Evolutionary conservation across 306 rosid species (phyloP).

Genomic region (Carpinus fangiana): DNA sequence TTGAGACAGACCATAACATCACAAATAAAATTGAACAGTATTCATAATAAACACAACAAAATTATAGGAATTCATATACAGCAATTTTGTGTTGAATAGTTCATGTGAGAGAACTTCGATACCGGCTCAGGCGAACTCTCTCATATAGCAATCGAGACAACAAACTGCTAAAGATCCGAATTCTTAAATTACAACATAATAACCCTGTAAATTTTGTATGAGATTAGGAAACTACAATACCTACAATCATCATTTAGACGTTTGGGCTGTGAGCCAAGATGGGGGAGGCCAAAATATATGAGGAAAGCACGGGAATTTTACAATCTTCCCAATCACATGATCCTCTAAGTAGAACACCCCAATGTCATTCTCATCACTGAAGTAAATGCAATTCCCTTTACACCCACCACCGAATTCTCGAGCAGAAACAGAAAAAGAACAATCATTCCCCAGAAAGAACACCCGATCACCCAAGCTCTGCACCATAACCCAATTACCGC

Average conservation of each 20-base stretch:
- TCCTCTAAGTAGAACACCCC: conserved; percentile 22
- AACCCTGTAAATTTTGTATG: background rate
- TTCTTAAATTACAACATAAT: background rate
- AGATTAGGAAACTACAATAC: background rate
- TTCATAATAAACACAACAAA: too few species aligned
- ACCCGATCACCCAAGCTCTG: conserved; percentile 26
- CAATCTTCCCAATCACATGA: background rate
- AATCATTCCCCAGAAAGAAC: conserved; percentile 27
- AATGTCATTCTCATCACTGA: background rate
- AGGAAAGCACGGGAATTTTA: background rate
- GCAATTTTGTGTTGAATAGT: too few species aligned
- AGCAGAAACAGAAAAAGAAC: conserved; percentile 35
- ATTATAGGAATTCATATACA: too few species aligned
- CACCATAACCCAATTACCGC: conserved; percentile 35
- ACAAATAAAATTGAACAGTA: too few species aligned
- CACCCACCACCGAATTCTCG: conserved; percentile 23
- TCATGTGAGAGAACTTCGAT: too few species aligned
- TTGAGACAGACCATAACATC: too few species aligned
- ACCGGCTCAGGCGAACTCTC: too few species aligned
- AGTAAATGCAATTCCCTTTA: conserved; percentile 35
- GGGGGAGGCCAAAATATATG: conserved; percentile 28
- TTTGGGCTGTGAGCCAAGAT: background rate
- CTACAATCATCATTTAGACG: background rate
- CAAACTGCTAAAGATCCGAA: too few species aligned
- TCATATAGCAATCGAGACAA: too few species aligned